Conservation (phyloP, 352 stramenopile genomes). For the Hyaloperonospora arabidopsidis region DNA sequence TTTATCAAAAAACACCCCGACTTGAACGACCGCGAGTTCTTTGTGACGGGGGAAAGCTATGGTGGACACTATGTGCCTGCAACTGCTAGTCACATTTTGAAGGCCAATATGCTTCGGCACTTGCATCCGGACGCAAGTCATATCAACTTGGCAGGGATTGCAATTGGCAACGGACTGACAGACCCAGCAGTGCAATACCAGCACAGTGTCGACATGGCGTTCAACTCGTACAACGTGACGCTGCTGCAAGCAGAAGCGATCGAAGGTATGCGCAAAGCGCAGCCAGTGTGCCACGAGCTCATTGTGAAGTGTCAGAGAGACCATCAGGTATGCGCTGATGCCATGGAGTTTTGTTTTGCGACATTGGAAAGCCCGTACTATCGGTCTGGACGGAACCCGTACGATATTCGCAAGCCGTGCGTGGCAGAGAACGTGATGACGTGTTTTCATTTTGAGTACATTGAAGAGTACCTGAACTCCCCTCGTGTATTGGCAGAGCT, state of each 20-base stretch:
- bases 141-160: conserved; percentile 51
- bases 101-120: conserved; percentile 31
- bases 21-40: conserved; percentile 41
- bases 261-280: conserved; percentile 41
- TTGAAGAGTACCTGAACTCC: conserved; percentile 67
- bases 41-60: conserved; percentile 63
- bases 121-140: conserved; percentile 16
- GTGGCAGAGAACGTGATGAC: conserved; percentile 43
- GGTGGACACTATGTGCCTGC: conserved; percentile 60
- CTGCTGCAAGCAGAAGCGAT: conserved; percentile 37
- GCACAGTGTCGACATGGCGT: conserved; percentile 59
- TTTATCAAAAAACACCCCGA: conserved; percentile 49
- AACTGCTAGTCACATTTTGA: conserved; percentile 42
- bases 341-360: conserved; percentile 49
- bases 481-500: conserved; percentile 29
- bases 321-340: conserved; percentile 31
- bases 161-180: conserved; percentile 69
- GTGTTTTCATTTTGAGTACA: conserved; percentile 62
- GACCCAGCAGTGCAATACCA: conserved; percentile 59
- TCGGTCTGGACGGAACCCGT: conserved; percentile 49
- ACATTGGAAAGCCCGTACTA: conserved; percentile 46
- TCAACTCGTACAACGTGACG: conserved; percentile 68
- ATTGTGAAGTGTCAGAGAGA: conserved; percentile 50
- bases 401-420: conserved; percentile 65
- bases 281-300: conserved; percentile 49